A percentile compares a stretch with the other conserved stretches of the same genome.
These are phyloP conservation scores for Xylona heveae DNA, from an alignment of 495 filamentous ascomycete species.

Conservation along the genomic window DNA sequence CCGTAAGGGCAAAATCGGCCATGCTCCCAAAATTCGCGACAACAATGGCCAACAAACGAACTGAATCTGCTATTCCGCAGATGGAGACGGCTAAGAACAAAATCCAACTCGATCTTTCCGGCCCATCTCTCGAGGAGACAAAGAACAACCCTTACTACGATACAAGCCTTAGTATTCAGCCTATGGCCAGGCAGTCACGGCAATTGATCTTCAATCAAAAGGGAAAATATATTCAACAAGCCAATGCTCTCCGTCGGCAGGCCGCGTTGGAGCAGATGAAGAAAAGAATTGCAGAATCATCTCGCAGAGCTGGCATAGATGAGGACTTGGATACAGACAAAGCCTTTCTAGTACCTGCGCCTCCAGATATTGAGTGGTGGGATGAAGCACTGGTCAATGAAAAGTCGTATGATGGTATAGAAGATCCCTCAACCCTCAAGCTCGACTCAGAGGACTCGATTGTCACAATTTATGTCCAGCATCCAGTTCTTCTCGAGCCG, in stretches of 20 bases:
- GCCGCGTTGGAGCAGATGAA: conserved; percentile 86
- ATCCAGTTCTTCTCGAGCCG: conserved; percentile 79
- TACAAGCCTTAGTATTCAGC: conserved; percentile 39
- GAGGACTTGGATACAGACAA: conserved; percentile 83
- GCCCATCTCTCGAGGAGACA: conserved; percentile 44
- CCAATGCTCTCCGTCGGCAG: conserved; percentile 66
- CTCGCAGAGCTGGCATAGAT: conserved; percentile 71
- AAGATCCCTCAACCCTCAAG: conserved; percentile 41
- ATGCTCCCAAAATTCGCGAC: conserved; percentile 34
- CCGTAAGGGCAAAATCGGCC: conserved; percentile 29
- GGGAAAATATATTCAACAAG: conserved; percentile 91
- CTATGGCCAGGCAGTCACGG: conserved; percentile 40
- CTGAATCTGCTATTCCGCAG: conserved; percentile 24
- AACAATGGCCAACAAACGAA: conserved; percentile 34
- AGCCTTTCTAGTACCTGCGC: conserved; percentile 58
- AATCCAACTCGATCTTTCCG: conserved; percentile 45
- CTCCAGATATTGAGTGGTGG: conserved; percentile 95
- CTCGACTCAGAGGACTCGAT: conserved; percentile 62
- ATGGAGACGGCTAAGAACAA: conserved; percentile 21
- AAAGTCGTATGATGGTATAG: conserved; percentile 47
- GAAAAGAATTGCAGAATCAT: conserved; percentile 66
- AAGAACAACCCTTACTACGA: conserved; percentile 78
- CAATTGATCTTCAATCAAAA: conserved; percentile 85
- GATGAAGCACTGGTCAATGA: conserved; percentile 69
- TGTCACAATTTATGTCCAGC: conserved; percentile 75